Evolutionary conservation across 768 basidiomycete species (phyloP).

Genomic region (Clitopilus hobsonii): DNA sequence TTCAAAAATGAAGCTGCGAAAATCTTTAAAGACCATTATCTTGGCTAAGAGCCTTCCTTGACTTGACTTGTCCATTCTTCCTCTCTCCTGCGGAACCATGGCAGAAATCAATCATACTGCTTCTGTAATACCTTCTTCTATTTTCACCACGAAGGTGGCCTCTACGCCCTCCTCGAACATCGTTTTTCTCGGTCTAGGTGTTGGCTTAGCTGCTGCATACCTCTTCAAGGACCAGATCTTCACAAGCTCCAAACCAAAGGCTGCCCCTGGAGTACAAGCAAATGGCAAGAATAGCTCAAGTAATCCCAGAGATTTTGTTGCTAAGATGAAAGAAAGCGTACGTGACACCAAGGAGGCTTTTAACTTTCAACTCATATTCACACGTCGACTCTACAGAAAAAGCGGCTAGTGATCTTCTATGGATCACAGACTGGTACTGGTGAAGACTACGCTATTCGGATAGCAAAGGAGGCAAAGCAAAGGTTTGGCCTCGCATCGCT

Average conservation of each 20-base stretch:
- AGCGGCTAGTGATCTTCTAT: slow-evolving; percentile 95
- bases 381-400: slow-evolving; percentile 62
- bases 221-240: slow-evolving; percentile 84
- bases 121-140: slow-evolving; percentile 30
- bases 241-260: slow-evolving; percentile 58
- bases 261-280: slow-evolving; percentile 36
- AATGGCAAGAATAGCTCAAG: slow-evolving; percentile 62
- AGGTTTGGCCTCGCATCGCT: slow-evolving; percentile 94
- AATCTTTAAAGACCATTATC: slow-evolving; percentile 5
- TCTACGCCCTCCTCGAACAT: slow-evolving; percentile 67
- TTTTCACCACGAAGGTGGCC: slow-evolving; percentile 43
- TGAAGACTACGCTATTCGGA: slow-evolving; percentile 95
- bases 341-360: slow-evolving; percentile 24
- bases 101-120: slow-evolving; percentile 31
- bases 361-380: slow-evolving; percentile 1
- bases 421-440: slow-evolving; percentile 98
- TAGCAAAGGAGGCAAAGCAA: slow-evolving; percentile 96
- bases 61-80: slow-evolving; percentile 13
- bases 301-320: slow-evolving; percentile 91
- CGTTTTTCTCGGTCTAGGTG: slow-evolving; percentile 66
- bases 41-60: slow-evolving; percentile 16
- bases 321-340: slow-evolving; percentile 92
- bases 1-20: background rate
- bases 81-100: slow-evolving; percentile 18
- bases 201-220: slow-evolving; percentile 71